Evolutionary conservation across 2,329 filamentous ascomycete species (phyloP).

Genomic region (Fusarium sp.): DNA sequence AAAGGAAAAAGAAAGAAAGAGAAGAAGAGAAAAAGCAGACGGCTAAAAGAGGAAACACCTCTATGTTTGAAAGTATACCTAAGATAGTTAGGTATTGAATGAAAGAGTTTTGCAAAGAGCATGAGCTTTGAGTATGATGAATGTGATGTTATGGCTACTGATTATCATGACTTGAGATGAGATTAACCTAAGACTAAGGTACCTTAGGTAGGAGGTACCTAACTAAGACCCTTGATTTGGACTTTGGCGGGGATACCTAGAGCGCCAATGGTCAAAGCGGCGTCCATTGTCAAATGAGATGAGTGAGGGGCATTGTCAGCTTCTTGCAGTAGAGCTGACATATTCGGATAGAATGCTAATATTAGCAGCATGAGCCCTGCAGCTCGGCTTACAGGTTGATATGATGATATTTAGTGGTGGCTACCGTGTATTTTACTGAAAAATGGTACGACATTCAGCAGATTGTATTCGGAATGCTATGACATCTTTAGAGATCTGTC

Average conservation of each 20-base stretch:
- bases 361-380: conserved; percentile 19
- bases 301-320: conserved; percentile 26
- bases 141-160: neutral
- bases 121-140: neutral
- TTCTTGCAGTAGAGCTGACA: neutral
- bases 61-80: conserved; percentile 15
- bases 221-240: conserved; percentile 8
- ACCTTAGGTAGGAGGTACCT: too few species aligned
- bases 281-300: conserved; percentile 1
- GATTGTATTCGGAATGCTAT: conserved; percentile 2
- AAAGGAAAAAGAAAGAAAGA: conserved; percentile 28
- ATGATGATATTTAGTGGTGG: neutral
- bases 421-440: neutral
- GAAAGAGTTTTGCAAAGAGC: conserved; percentile 34
- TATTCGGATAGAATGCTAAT: conserved; percentile 16
- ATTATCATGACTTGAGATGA: neutral
- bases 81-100: conserved; percentile 34
- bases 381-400: neutral
- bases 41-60: conserved; percentile 20
- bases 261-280: conserved; percentile 4
- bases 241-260: conserved; percentile 6
- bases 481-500: neutral
- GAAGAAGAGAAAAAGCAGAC: conserved; percentile 22
- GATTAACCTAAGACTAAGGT: neutral
- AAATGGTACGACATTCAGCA: neutral